Evolutionary conservation across 306 rosid species (phyloP), one percentile per base, ranked within the genome.

Genomic region (Ormosia emarginata): DNA sequence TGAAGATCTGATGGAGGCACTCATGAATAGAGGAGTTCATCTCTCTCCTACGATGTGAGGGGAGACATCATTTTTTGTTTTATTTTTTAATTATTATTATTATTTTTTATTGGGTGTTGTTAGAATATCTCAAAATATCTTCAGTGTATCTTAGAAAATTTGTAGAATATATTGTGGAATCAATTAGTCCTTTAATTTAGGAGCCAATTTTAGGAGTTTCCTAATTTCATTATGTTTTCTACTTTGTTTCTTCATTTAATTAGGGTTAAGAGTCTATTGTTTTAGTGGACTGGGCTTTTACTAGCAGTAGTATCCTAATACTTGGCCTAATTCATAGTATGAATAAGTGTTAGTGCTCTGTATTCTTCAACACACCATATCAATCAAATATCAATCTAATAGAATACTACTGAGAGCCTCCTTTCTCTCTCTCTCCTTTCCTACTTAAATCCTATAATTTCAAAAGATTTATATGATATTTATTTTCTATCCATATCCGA

Each of bases 1-100:
- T 53, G 99, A 95, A 86, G 97, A 95, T 91, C 84, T 95, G 83
- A 89, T 93, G 92, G 99, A 93, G 89, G 97, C 96, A 74, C 95
- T 95, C 41, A 52, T 82, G 64, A 81, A 74, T 62, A 91, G 90
- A 86, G 94, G 98, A 71, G 92, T 93, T 83, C 89, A 85, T 88
- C 85, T 95, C 58, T 93, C 96, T 79, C 90, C 91, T 74, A 91
- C 97, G 72, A 83, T 85, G 99, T 95, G 84, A 80, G 91, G 44
- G 44, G 84, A 78, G 44, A 62, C 56, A 70, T 71, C 46, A 24
- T 53, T 83, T 69, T 56, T 44, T 85, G 63, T 24, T 24, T 24
- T 24, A 24, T 24, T 0, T 24, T 24, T 24, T 0, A 24, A 24
- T 24, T 24, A 24, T 24, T 24, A 24, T 24, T 24, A 24, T 62